These are phyloP conservation scores for Xanthoconium separans DNA, from an alignment of 1,284 basidiomycete genomes.

Conservation along the genomic window DNA sequence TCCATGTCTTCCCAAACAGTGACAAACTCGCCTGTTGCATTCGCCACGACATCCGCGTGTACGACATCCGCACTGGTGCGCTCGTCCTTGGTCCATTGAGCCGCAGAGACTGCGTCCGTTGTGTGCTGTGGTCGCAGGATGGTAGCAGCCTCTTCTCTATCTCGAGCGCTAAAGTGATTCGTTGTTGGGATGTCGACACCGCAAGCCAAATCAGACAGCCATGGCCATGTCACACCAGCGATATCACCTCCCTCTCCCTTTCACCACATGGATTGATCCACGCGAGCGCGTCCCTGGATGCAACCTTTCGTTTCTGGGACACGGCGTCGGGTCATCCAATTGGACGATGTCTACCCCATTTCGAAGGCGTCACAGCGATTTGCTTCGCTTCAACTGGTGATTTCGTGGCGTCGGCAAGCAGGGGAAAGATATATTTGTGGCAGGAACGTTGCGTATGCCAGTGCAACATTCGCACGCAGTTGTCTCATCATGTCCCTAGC, in stretches of 20 bases:
- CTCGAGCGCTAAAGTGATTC: not conserved
- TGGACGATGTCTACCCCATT: not conserved
- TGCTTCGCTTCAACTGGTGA: constrained; percentile 6
- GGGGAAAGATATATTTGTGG: not conserved
- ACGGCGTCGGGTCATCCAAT: not conserved
- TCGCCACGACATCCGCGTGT: not conserved
- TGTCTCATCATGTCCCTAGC: not conserved
- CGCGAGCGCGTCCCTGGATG: constrained; percentile 5
- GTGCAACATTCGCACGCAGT: too few relatives aligned
- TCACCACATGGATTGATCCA: constrained; percentile 12
- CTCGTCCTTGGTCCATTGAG: not conserved
- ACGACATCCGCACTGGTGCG: not conserved
- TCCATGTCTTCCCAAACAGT: not conserved
- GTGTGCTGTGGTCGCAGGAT: not conserved
- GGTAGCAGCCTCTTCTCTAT: not conserved
- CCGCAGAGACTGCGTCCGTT: not conserved
- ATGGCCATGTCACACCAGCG: not conserved
- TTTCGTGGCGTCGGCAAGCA: not conserved
- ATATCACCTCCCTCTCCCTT: not conserved
- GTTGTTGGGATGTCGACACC: not conserved
- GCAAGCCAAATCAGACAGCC: not conserved
- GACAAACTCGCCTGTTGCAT: not conserved
- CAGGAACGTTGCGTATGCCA: not conserved
- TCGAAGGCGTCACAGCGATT: fast-evolving
- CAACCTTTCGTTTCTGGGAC: constrained; percentile 17